These are phyloP conservation scores for Kregervanrija pseudodelftensis DNA, from an alignment of 805 yeast genomes.

Conservation along the genomic window DNA sequence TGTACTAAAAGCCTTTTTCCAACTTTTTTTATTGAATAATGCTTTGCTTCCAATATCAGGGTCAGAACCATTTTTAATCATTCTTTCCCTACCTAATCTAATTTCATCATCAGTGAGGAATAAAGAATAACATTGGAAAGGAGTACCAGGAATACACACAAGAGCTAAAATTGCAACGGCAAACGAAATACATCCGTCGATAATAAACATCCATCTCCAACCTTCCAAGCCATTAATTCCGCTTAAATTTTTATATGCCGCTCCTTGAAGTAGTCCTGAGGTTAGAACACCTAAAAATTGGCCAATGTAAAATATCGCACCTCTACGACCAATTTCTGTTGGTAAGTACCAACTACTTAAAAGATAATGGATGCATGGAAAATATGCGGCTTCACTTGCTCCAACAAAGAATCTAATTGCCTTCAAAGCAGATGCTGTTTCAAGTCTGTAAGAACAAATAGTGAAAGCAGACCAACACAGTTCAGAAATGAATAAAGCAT, in stretches of 20 bases:
- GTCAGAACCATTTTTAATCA: constrained; percentile 29
- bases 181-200: constrained; percentile 37
- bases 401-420: constrained; percentile 64
- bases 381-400: constrained; percentile 60
- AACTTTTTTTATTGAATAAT: constrained; percentile 36
- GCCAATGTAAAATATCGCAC: constrained; percentile 57
- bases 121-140: constrained; percentile 44
- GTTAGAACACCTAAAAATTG: constrained; percentile 55
- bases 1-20: constrained; percentile 45
- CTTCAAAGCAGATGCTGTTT: constrained; percentile 43
- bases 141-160: constrained; percentile 56
- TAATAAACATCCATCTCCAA: constrained; percentile 50
- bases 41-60: constrained; percentile 18
- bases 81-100: constrained; percentile 40
- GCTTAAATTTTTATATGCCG: constrained; percentile 25
- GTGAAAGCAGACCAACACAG: constrained; percentile 65
- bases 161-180: constrained; percentile 23
- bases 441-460: constrained; percentile 44
- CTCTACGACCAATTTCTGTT: constrained; percentile 52
- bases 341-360: constrained; percentile 53
- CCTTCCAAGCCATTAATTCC: constrained; percentile 30
- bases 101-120: constrained; percentile 52
- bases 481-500: constrained; percentile 48
- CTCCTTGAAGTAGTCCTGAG: constrained; percentile 45
- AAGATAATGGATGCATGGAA: constrained; percentile 55